phyloP scores from a whole-genome alignment of 345 rosid species.

The Linum trigynum region DNA sequence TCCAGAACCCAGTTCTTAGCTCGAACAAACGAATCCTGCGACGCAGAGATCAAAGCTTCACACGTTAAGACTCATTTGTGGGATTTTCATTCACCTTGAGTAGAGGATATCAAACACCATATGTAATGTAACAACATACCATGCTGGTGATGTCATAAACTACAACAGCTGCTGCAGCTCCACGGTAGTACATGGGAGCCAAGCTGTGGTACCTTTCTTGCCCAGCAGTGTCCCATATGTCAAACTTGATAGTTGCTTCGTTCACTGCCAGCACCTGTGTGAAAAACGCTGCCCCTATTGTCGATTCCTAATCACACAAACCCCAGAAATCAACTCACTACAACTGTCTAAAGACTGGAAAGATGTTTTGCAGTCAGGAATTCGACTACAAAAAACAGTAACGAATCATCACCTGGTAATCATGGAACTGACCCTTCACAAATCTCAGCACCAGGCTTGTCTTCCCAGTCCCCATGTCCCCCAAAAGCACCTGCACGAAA shows the following conservation, averaged over 20 bases:
- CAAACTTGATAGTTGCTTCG: conserved; percentile 62
- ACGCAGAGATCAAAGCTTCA: neutral
- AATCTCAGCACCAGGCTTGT: conserved; percentile 70
- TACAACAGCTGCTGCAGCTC: conserved; percentile 79
- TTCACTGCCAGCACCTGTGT: conserved; percentile 62
- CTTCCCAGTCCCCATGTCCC: conserved; percentile 84
- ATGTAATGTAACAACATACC: conserved; percentile 23
- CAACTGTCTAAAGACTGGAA: neutral
- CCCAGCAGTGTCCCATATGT: conserved; percentile 82
- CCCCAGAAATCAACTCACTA: neutral
- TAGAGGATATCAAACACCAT: neutral
- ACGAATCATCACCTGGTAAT: conserved; percentile 41
- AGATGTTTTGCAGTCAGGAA: neutral
- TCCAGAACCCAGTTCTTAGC: conserved; percentile 66
- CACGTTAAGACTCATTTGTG: too few relatives aligned
- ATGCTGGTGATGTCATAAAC: conserved; percentile 67
- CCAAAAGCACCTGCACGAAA: conserved; percentile 50
- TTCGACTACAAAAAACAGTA: neutral
- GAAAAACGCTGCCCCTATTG: conserved; percentile 80
- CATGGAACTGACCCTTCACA: conserved; percentile 64
- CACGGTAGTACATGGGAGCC: conserved; percentile 84
- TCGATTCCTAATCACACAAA: conserved; percentile 43
- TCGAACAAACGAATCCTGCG: conserved; percentile 53
- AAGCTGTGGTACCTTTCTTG: conserved; percentile 79
- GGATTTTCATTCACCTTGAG: neutral